phyloP scores from a whole-genome alignment of 1,284 basidiomycete genomes.

The Trichosporon sp. region DNA sequence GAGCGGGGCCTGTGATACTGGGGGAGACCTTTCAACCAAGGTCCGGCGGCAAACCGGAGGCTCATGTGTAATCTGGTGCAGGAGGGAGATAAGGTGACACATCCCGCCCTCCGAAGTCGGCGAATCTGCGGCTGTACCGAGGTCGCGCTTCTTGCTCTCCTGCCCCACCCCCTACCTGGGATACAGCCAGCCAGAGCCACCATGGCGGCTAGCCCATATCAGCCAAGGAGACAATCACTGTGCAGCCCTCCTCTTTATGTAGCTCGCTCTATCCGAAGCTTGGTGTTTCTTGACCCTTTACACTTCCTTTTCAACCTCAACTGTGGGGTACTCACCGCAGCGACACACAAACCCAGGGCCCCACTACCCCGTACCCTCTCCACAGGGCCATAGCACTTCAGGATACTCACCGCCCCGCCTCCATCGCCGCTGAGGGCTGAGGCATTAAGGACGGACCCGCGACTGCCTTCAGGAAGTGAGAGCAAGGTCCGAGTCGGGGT shows the following conservation, averaged over 20 bases:
- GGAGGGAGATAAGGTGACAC: slow-evolving; percentile 12
- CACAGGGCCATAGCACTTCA: background rate
- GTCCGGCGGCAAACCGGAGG: background rate
- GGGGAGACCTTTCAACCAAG: background rate
- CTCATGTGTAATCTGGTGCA: background rate
- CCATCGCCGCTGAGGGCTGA: background rate
- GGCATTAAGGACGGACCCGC: background rate
- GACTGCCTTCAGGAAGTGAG: background rate
- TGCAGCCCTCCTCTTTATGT: background rate
- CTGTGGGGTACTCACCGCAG: slow-evolving; percentile 5
- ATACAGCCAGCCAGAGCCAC: too few relatives aligned
- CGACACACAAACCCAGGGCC: background rate
- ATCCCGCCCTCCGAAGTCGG: background rate
- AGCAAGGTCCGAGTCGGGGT: background rate
- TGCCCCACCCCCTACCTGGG: background rate
- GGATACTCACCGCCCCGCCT: slow-evolving; percentile 7
- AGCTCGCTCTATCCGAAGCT: background rate
- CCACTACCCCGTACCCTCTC: background rate
- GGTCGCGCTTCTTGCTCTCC: background rate
- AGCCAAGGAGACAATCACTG: background rate
- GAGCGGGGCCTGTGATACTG: background rate
- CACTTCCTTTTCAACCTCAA: background rate
- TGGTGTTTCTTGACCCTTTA: background rate
- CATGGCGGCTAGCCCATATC: background rate
- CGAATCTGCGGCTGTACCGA: slow-evolving; percentile 9